Conservation (phyloP, 2,329 filamentous ascomycete genomes). For the Escovopsis sp. region DNA sequence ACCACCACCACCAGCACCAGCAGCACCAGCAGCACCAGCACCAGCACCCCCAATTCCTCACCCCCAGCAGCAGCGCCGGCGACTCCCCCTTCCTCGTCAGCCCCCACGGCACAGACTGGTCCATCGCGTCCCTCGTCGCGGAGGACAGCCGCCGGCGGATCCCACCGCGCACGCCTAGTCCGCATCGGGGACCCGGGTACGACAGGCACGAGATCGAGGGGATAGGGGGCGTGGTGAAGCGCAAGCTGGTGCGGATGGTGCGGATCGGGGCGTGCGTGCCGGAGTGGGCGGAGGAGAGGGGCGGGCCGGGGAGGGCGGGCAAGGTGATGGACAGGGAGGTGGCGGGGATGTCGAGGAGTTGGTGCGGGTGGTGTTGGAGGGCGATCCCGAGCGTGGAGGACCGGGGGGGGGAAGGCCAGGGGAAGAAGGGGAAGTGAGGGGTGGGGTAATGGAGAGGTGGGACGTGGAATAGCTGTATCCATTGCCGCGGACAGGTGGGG, state of each 20-base stretch:
- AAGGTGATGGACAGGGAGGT: conserved; percentile 58
- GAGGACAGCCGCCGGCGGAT: conserved; percentile 15
- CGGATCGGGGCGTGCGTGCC: conserved; percentile 71
- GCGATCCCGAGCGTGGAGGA: conserved; percentile 48
- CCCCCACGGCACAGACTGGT: conserved; percentile 7
- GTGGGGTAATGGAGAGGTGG: too few relatives aligned
- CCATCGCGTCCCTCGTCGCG: conserved; percentile 14
- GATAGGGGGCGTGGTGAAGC: conserved; percentile 76
- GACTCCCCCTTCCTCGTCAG: conserved; percentile 7
- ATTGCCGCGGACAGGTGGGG: too few relatives aligned
- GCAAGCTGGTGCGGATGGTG: conserved; percentile 71
- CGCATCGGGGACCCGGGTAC: conserved; percentile 55
- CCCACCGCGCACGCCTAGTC: conserved; percentile 27
- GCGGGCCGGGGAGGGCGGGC: conserved; percentile 18
- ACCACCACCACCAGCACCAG: too few relatives aligned
- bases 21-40: too few relatives aligned
- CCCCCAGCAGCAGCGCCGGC: conserved; percentile 5
- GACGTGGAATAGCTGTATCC: too few relatives aligned
- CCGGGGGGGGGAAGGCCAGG: too few relatives aligned
- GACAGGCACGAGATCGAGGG: conserved; percentile 80
- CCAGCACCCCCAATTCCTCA: too few relatives aligned
- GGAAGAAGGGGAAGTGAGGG: too few relatives aligned
- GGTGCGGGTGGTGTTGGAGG: conserved; percentile 84
- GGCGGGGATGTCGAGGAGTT: conserved; percentile 53
- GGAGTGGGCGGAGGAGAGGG: conserved; percentile 68